Percentiles rank a stretch among this genome's conserved stretches.
Evolutionary conservation across 2,329 filamentous ascomycete species (phyloP).

Genomic region (Claviceps quebecensis): DNA sequence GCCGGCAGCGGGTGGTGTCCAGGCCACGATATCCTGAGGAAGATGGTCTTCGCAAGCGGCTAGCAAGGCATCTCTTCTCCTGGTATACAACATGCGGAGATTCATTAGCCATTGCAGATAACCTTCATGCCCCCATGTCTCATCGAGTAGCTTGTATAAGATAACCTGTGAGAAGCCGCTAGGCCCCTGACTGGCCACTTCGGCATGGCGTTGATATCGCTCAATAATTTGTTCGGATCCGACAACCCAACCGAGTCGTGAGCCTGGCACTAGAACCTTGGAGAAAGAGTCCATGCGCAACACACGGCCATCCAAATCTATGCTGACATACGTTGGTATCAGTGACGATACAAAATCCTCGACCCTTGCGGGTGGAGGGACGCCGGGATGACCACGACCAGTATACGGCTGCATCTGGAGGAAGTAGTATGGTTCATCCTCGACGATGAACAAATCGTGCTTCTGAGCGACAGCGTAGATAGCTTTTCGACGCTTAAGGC

Average conservation of each 20-base stretch:
- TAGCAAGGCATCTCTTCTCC: constrained; percentile 61
- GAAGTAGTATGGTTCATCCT: constrained; percentile 94
- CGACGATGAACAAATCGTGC: constrained; percentile 75
- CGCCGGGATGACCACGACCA: constrained; percentile 32
- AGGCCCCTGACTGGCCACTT: constrained; percentile 74
- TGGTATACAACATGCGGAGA: constrained; percentile 68
- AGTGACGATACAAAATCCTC: constrained; percentile 55
- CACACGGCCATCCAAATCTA: constrained; percentile 79
- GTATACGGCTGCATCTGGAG: constrained; percentile 73
- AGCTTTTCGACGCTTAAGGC: constrained; percentile 48
- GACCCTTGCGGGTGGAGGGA: constrained; percentile 43
- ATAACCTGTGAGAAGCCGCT: constrained; percentile 73
- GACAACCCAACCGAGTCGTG: constrained; percentile 77
- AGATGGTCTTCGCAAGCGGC: constrained; percentile 67
- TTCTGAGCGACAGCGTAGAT: constrained; percentile 69
- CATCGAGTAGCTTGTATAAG: constrained; percentile 79
- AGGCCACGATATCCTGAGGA: constrained; percentile 60
- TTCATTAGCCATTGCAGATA: constrained; percentile 84
- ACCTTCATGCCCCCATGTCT: constrained; percentile 83
- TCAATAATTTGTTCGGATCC: constrained; percentile 74
- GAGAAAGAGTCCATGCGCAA: constrained; percentile 87
- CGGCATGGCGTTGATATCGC: constrained; percentile 67
- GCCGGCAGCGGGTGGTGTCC: constrained; percentile 68
- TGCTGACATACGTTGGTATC: constrained; percentile 56
- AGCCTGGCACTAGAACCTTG: constrained; percentile 76